A percentile compares a stretch with the other conserved stretches of the same genome.
Evolutionary conservation across 2,329 filamentous ascomycete genomes (phyloP).

Genomic region (Nemania bipapillata): DNA sequence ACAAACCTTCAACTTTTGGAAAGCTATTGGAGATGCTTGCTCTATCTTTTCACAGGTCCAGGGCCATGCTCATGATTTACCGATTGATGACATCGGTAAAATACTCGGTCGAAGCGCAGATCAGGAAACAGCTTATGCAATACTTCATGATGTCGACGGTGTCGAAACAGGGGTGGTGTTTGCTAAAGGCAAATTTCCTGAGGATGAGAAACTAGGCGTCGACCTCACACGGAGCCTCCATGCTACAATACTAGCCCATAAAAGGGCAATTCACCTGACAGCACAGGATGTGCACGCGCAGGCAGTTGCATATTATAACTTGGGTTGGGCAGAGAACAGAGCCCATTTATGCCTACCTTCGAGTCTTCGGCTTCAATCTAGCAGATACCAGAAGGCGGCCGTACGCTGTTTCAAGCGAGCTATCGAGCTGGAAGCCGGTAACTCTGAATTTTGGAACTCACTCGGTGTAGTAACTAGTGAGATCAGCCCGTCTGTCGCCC

Average conservation of each 20-base stretch:
- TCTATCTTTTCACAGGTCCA: slow-evolving; percentile 84
- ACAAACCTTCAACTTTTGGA: slow-evolving; percentile 94
- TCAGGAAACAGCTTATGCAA: slow-evolving; percentile 65
- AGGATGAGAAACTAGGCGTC: slow-evolving; percentile 61
- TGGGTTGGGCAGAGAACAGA: slow-evolving; percentile 91
- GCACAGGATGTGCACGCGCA: slow-evolving; percentile 83
- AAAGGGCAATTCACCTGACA: slow-evolving; percentile 80
- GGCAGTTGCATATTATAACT: slow-evolving; percentile 95
- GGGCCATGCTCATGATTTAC: slow-evolving; percentile 71
- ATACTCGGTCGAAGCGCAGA: slow-evolving; percentile 68
- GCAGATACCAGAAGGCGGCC: slow-evolving; percentile 79
- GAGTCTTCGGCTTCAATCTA: slow-evolving; percentile 65
- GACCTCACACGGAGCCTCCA: slow-evolving; percentile 71
- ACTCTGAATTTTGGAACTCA: slow-evolving; percentile 96
- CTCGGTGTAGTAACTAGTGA: slow-evolving; percentile 89
- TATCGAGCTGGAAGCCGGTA: slow-evolving; percentile 93
- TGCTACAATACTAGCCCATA: slow-evolving; percentile 84
- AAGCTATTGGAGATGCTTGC: slow-evolving; percentile 87
- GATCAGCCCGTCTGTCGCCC: slow-evolving; percentile 85
- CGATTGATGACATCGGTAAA: slow-evolving; percentile 64
- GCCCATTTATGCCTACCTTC: slow-evolving; percentile 75
- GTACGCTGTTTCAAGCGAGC: slow-evolving; percentile 93
- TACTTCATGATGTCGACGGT: slow-evolving; percentile 76
- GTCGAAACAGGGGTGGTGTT: slow-evolving; percentile 60
- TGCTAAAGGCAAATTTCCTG: slow-evolving; percentile 58